Base-by-base conservation (phyloP, 2,329 filamentous ascomycete genomes). In the Graphiopsis chlorocephala region DNA sequence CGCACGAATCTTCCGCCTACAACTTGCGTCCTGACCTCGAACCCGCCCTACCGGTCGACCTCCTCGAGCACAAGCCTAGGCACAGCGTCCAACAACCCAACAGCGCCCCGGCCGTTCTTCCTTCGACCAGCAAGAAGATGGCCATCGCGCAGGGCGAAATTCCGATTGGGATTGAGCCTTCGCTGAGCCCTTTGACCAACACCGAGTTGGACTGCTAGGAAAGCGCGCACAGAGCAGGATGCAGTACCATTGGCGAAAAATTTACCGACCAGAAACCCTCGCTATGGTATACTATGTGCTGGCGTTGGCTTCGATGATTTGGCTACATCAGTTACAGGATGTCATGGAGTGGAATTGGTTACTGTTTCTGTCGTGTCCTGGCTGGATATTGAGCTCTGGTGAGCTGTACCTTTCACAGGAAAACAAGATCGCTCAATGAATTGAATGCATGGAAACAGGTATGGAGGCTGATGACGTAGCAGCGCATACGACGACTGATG, bases 251-350 rank as follows among this genome's bases (percentile, higher is more conserved):
- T 26, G 31, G 31, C 23, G 55, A 12, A 29, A 25, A 15, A 25
- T 5, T 28, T 23, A 17, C 7, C 15, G 15, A 29, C 15, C 23
- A 42, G 7, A 4, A 26, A 14, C 12, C 25, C 28, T 66, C 68
- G 55, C 66, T 68, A 26, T 69, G 69, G 68, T 70, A 66, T 31
- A 42, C 57, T 48, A 70, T 65, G 42, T 67, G 67, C 59, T 64
- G 61, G 62, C 66, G 65, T 25, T 69, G 69, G 69, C 65, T 70
- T 38, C 58, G 61, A 47, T 67, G 63, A 64, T 55, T 11, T 29
- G 10, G 12, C 10, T 23, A 12, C 47, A 50, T 50, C 25, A 17
- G 45, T 57, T 48, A 69, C 64, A 48, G 64, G 67, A 45, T 62
- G 61, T 60, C 65, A 63, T 42, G 69, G 69, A 66, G 64, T 69